These are phyloP conservation scores for Triticum dicoccoides DNA, from an alignment of 176 grass and related monocot species.

Conservation along the genomic window DNA sequence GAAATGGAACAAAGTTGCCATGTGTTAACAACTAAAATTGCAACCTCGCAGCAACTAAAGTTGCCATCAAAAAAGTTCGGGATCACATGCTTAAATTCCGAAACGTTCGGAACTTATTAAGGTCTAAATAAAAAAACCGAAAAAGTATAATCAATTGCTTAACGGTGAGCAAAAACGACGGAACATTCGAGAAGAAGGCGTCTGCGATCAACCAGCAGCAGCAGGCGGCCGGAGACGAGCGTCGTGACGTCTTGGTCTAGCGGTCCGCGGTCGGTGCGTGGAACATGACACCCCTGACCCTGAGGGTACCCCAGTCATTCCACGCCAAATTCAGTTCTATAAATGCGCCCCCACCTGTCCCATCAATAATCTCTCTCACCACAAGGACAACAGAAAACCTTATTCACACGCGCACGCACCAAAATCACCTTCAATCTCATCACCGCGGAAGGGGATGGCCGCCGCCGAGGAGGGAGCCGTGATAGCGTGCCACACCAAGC, in stretches of 20 bases:
- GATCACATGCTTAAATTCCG: too few relatives aligned
- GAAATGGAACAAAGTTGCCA: too few relatives aligned
- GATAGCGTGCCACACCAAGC: conserved; percentile 65
- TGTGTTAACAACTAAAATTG: too few relatives aligned
- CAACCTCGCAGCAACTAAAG: too few relatives aligned
- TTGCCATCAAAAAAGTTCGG: too few relatives aligned
- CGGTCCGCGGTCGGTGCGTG: background rate
- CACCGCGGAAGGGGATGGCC: conserved; percentile 26
- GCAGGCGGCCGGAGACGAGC: background rate
- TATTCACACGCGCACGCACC: background rate
- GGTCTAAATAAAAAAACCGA: too few relatives aligned
- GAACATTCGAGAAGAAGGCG: conserved; percentile 2
- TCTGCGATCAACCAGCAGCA: too few relatives aligned
- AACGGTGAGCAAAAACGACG: background rate
- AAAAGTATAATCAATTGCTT: too few relatives aligned
- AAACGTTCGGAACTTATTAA: too few relatives aligned
- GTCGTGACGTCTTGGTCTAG: conserved; percentile 1
- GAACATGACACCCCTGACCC: background rate
- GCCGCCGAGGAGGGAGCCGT: conserved; percentile 59
- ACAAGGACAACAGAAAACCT: background rate
- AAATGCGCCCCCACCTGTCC: background rate
- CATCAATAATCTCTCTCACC: background rate
- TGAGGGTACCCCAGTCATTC: conserved; percentile 9
- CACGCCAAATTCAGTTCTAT: background rate
- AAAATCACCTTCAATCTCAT: background rate